Evolutionary conservation across 2,329 filamentous ascomycete species (phyloP), one percentile per base, ranked within the genome.

Genomic region (Triangularia setosa): DNA sequence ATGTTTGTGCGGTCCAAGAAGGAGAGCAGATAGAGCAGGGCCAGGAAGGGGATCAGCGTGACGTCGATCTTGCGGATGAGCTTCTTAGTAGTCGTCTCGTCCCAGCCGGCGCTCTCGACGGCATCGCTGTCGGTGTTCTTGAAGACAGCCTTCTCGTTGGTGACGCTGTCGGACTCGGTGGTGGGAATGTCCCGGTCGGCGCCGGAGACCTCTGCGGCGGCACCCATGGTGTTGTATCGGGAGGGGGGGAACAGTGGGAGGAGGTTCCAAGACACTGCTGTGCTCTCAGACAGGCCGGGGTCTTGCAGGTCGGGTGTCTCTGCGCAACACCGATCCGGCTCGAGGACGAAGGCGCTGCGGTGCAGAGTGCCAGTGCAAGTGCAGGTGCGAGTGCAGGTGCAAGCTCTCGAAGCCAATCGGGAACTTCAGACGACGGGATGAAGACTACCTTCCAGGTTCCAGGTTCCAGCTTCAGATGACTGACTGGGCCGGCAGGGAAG

Each of bases 31-130:
- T 85, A 85, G 24, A 86, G 77, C 3, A 85, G 68, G 3, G 82
- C 78, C 64, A 85, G 78, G 72, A 85, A 82, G 1, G 83, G 83
- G 40, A 86, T 81, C 28, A 86, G 77, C 66, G 77, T 74, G 76
- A 79, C 76, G 72, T 84, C 79, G 67, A 82, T 72, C 73, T 81
- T 81, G 69, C 80, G 74, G 60, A 84, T 68, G 0, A 84, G 76
- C 64, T 73, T 78, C 68, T 78, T 81, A 18, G 80, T 81, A 11
- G 75, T 72, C n/a, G 67, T 65, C 24, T 63, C 70, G 65, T 81
- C 78, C 67, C 70, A 75, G 27, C 69, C 69, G 30, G 67, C 67
- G 59, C 64, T 65, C 62, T 75, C 73, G 27, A 70, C 21, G 23
- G 53, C 64, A 28, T 66, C 68, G 40, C 61, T 57, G 21, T 67